A percentile compares a stretch with the other conserved stretches of the same genome.
These are phyloP conservation scores for Nannizzia gypsea DNA, from an alignment of 2,329 filamentous ascomycete species.

Conservation along the genomic window DNA sequence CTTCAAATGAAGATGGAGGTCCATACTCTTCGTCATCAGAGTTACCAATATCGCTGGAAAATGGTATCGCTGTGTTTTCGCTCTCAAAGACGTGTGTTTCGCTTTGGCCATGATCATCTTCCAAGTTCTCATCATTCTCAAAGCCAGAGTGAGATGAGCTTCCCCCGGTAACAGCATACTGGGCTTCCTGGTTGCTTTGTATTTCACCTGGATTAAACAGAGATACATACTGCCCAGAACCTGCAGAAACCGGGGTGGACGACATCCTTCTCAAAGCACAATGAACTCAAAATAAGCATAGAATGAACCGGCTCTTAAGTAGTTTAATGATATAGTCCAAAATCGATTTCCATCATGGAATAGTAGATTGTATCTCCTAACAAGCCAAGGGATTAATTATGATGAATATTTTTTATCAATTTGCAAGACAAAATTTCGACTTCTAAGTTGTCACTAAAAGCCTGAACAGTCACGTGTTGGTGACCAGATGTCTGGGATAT, in stretches of 20 bases:
- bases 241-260: not conserved
- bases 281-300: no score
- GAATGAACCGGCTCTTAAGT: not conserved
- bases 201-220: not conserved
- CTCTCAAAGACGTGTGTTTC: slow-evolving; percentile 5
- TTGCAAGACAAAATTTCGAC: no score
- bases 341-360: not conserved
- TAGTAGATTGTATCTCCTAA: not conserved
- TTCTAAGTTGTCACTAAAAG: no score
- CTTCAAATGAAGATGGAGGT: slow-evolving; percentile 6
- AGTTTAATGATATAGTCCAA: not conserved
- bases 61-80: slow-evolving; percentile 8
- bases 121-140: slow-evolving; percentile 1
- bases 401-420: not conserved
- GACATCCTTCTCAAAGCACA: not conserved
- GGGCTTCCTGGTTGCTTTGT: not conserved
- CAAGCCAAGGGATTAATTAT: not conserved
- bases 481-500: no score
- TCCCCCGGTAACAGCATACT: not conserved
- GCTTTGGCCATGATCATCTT: slow-evolving; percentile 18
- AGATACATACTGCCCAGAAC: not conserved
- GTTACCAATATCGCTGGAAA: not conserved
- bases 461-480: not conserved
- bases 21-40: slow-evolving; percentile 3
- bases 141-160: not conserved